These are phyloP conservation scores for Aegilops speltoides DNA, from an alignment of 176 grass and related monocot genomes.

Conservation along the genomic window DNA sequence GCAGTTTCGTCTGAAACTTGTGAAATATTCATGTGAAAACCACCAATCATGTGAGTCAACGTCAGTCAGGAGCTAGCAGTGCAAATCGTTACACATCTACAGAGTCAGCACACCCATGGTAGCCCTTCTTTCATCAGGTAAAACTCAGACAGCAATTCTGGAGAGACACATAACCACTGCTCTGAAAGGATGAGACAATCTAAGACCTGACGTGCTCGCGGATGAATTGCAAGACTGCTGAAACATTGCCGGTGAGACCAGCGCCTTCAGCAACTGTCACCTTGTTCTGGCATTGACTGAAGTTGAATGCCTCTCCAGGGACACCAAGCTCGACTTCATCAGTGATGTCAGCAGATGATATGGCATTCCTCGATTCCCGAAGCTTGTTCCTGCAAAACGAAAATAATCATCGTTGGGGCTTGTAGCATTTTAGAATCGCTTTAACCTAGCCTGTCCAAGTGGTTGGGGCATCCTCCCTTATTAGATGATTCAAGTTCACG, in stretches of 20 bases:
- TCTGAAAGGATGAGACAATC: not conserved
- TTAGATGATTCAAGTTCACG: not conserved
- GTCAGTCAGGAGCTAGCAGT: not conserved
- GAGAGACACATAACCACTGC: not conserved
- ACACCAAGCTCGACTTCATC: constrained; percentile 69
- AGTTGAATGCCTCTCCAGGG: constrained; percentile 63
- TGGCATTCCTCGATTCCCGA: constrained; percentile 70
- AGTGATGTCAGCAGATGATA: constrained; percentile 77
- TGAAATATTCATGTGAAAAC: not conserved
- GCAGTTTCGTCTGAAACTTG: not conserved
- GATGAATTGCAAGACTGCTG: constrained; percentile 56
- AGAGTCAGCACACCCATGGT: constrained; percentile 1
- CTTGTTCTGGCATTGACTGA: constrained; percentile 81
- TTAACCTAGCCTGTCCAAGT: not conserved
- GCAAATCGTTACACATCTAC: constrained; percentile 16
- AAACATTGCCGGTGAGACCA: constrained; percentile 61
- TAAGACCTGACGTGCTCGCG: constrained; percentile 54
- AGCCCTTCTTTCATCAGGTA: not conserved
- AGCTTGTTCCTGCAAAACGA: constrained; percentile 74
- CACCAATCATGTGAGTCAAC: not conserved
- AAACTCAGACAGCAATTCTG: not conserved
- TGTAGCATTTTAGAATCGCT: not conserved
- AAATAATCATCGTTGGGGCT: not conserved
- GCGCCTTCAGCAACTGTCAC: constrained; percentile 69
- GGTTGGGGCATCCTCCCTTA: not conserved